A percentile compares a stretch with the other conserved stretches of the same genome.
These are phyloP conservation scores for Aquanectria penicillioides DNA, from an alignment of 2,329 filamentous ascomycete species.

Conservation along the genomic window DNA sequence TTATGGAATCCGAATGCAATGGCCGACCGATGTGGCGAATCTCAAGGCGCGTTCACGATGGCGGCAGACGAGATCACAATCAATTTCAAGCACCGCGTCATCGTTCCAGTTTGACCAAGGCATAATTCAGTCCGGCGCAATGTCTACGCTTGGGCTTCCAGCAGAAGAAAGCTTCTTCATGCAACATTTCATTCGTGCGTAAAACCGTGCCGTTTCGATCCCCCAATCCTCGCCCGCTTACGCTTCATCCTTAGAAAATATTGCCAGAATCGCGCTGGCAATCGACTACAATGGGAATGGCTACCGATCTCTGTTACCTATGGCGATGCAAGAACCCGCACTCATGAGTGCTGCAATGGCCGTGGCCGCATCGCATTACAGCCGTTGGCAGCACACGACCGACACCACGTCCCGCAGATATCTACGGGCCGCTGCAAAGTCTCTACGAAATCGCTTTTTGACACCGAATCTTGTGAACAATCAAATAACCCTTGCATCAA, in stretches of 20 bases:
- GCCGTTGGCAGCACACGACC: slow-evolving; percentile 15
- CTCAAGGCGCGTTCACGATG: background rate
- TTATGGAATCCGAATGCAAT: slow-evolving; percentile 13
- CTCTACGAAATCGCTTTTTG: slow-evolving; percentile 1
- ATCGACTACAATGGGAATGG: slow-evolving; percentile 16
- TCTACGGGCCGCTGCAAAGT: slow-evolving; percentile 2
- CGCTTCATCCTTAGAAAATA: background rate
- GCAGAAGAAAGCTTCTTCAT: slow-evolving; percentile 21
- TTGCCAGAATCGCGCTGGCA: slow-evolving; percentile 9
- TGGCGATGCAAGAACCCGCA: slow-evolving; percentile 8
- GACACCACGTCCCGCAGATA: slow-evolving; percentile 15
- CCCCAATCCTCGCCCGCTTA: too few relatives aligned
- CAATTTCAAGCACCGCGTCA: background rate
- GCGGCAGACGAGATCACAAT: background rate
- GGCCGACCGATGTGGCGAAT: slow-evolving; percentile 4
- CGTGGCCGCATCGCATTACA: slow-evolving; percentile 18
- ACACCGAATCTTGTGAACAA: slow-evolving; percentile 5
- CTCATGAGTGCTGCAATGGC: slow-evolving; percentile 14
- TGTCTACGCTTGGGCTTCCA: slow-evolving; percentile 8
- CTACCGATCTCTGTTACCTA: slow-evolving; percentile 1
- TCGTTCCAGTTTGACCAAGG: background rate
- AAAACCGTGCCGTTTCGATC: too few relatives aligned
- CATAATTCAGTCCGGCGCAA: background rate
- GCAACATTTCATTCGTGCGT: slow-evolving; percentile 20
- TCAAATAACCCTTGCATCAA: slow-evolving; percentile 10